Evolutionary conservation across 768 basidiomycete genomes (phyloP), one percentile per base, ranked within the genome.

Genomic region (Hypholoma sublateritium): DNA sequence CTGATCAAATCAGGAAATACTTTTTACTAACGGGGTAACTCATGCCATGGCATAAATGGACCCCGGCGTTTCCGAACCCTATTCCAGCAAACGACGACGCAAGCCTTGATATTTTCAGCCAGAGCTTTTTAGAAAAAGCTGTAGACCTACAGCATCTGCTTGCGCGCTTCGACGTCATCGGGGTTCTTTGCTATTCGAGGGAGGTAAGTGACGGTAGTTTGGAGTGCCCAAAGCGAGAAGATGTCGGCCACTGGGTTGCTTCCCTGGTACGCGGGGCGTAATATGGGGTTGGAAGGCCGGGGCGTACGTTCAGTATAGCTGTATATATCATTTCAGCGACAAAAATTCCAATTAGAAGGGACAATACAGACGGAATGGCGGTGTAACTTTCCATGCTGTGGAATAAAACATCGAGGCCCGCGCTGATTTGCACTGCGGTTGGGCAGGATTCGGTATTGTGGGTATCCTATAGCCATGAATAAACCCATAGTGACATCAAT

Each of bases 391-490:
- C 95, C 72, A 98, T 77, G 51, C 95, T 92, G 64, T 98, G 96
- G 82, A 98, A 98, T 34, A 98, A 75, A 2, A 97, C 95, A 69
- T 98, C 96, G 45, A 98, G 80, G 3, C 96, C 96, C n/a, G 94
- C 82, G 59, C 91, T 91, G 64, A 98, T 94, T 65, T 97, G 93
- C 9, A 98, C 88, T 50, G 88, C 87, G n/a, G 85, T 87, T 3
- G 96, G 91, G 69, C 96, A 98, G 5, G 84, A 86, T 60, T 91
- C 90, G 1, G 95, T 98, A 75, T 96, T 97, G 61, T 86, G 79
- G 1, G 93, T 89, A 67, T 98, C 96, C 79, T 80, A 54, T 14
- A 6, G 19, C 4, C 49, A 21, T 41, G 34, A 43, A 35, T 55
- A 41, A 53, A 21, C 4, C 24, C 22, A 17, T 19, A 50, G 28